phyloP scores from a whole-genome alignment of 2,329 filamentous ascomycete species.

The Pestalotiopsis sp. region DNA sequence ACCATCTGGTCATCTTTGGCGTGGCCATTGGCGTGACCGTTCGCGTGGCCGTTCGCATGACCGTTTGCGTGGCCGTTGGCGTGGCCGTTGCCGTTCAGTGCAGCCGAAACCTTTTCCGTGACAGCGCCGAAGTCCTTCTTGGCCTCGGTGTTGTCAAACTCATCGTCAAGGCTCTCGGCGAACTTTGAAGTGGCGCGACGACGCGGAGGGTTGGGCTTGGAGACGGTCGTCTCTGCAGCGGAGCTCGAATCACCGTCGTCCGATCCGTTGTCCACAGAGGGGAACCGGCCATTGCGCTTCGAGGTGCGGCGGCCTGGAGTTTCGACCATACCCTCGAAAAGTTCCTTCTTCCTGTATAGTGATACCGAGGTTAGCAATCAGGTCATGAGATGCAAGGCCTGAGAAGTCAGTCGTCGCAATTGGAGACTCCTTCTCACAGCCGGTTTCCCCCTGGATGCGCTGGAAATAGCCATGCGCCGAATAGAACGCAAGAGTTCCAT shows the following conservation, averaged over 20 bases:
- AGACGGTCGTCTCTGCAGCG: slow-evolving; percentile 42
- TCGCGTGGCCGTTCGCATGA: slow-evolving; percentile 33
- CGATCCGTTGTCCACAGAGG: slow-evolving; percentile 44
- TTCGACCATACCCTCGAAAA: slow-evolving; percentile 64
- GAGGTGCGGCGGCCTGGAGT: slow-evolving; percentile 52
- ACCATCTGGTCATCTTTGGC: slow-evolving; percentile 37
- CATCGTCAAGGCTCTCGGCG: slow-evolving; percentile 52
- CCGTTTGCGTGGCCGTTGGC: slow-evolving; percentile 31
- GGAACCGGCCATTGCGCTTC: slow-evolving; percentile 53
- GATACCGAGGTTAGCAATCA: neutral
- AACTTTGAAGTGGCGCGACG: slow-evolving; percentile 53
- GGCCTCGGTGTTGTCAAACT: slow-evolving; percentile 32
- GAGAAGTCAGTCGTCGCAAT: too few relatives aligned
- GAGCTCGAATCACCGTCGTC: slow-evolving; percentile 53
- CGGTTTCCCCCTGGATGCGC: neutral
- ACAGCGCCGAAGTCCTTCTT: slow-evolving; percentile 31
- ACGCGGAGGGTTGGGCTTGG: slow-evolving; percentile 39
- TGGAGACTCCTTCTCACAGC: neutral
- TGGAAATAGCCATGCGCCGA: neutral
- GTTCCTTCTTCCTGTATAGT: slow-evolving; percentile 58
- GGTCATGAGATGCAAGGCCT: neutral
- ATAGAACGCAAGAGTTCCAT: neutral
- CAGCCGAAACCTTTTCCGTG: slow-evolving; percentile 23
- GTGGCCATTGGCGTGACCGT: slow-evolving; percentile 33
- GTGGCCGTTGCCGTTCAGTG: slow-evolving; percentile 27